Percentiles rank a stretch among this genome's conserved stretches.
These are phyloP conservation scores for Aspergillus tamarii DNA, from an alignment of 2,329 filamentous ascomycete genomes.

Conservation along the genomic window DNA sequence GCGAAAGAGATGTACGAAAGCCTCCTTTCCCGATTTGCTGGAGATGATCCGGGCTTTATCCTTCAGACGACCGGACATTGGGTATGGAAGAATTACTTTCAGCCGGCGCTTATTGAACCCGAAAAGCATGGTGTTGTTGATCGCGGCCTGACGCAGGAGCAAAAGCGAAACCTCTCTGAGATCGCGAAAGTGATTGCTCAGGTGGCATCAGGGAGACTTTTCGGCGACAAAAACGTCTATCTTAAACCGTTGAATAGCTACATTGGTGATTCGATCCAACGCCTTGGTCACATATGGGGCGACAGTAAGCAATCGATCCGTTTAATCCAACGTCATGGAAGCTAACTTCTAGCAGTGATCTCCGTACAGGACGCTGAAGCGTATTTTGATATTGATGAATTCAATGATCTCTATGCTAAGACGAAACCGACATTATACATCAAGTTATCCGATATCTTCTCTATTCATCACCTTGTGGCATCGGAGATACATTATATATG, in stretches of 20 bases:
- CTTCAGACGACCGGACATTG: constrained; percentile 86
- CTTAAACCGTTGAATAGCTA: constrained; percentile 94
- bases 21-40: constrained; percentile 74
- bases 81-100: constrained; percentile 92
- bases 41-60: constrained; percentile 75
- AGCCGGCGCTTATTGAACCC: constrained; percentile 84
- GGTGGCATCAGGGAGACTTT: constrained; percentile 82
- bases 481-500: constrained; percentile 78
- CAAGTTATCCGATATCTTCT: constrained; percentile 97
- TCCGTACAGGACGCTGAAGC: constrained; percentile 82
- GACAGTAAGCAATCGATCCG: constrained; percentile 52
- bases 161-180: constrained; percentile 89
- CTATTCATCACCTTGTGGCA: constrained; percentile 86
- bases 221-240: constrained; percentile 94
- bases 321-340: neutral
- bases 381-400: constrained; percentile 98
- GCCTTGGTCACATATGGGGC: constrained; percentile 74
- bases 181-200: constrained; percentile 91
- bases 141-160: constrained; percentile 81
- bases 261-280: constrained; percentile 79
- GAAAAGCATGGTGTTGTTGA: constrained; percentile 94
- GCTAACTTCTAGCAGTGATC: constrained; percentile 63
- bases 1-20: constrained; percentile 83
- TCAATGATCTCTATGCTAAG: constrained; percentile 95
- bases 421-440: constrained; percentile 98